Evolutionary conservation across 2,329 filamentous ascomycete genomes (phyloP), one percentile per base, ranked within the genome.

Genomic region (Monosporascus sp.): DNA sequence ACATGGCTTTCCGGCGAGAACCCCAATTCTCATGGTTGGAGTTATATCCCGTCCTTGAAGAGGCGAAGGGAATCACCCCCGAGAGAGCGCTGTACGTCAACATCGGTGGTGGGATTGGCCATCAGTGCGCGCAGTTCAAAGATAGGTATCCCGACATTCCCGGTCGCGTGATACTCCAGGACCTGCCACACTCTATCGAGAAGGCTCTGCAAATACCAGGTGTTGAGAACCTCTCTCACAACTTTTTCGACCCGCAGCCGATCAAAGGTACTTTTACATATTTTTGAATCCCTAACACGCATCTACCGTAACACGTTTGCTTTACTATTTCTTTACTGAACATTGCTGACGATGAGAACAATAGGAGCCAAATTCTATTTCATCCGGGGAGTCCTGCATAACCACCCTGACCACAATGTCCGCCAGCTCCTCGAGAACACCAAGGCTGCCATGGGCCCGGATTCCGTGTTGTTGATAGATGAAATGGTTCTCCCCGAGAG

Each of bases 341-440:
- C 24, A 3, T 5, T 6, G 24, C 24, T 24, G 24, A 24, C 24
- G 4, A 24, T 24, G 24, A 24, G 24, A 24, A 24, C 24, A 24
- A 51, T 47, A 58, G 61, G 56, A 3, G 61, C 62, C 11, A 59
- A 56, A 19, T 56, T 63, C 45, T 65, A 64, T 52, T 60, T 52
- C 45, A 20, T 63, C 7, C 49, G 38, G 7, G 50, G 49, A 17
- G 53, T 58, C n/a, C 36, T 56, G 1, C 54, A 58, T 22, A 52
- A 58, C 38, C 52, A 50, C 48, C 44, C 54, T 1, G 48, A 53
- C 17, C 37, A 47, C 3, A 40, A 44, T 34, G 46, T 40, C 46
- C 36, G 54, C 14, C 7, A 27, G 8, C 50, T 58, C 16, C 47
- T 58, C 7, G 46, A 34, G n/a, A 41, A 52, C 36, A 49, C 49